Evolutionary conservation across 1,284 basidiomycete genomes (phyloP), one percentile per base, ranked within the genome.

Genomic region (Sanghuangporus sanghuang): DNA sequence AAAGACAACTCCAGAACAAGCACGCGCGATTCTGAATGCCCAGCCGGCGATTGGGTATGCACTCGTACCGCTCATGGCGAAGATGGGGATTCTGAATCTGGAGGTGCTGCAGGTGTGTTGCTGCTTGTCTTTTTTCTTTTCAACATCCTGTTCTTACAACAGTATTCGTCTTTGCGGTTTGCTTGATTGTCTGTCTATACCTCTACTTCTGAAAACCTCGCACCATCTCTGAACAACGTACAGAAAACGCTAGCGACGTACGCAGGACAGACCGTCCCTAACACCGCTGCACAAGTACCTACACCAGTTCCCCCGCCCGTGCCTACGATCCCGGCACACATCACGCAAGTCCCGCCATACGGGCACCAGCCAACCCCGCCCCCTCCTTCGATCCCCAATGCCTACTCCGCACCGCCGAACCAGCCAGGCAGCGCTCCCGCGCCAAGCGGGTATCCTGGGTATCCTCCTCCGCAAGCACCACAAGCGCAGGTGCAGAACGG

Each of bases 1-100:
- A 87, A 89, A 86, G 83, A 87, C 89, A 1, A 87, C 86, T 1
- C 85, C 89, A 50, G 81, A 83, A 27, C 83, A 87, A 50, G 88
- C 88, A 3, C 79, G 81, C 38, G 77, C 79, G 35, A 87, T 92
- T 67, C 77, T 92, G 49, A 87, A 87, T 67, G 78, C 79, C 11
- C 87, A 89, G 66, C 89, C 90, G 0, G 83, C 84, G 62, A 89
- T 92, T 64, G 85, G 89, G 0, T 90, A 89, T 72, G 87, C 87
- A 0, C 76, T 92, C 0, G 86, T 91, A 64, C 79, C 81, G 1
- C 81, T 90, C 46, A 89, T 92, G 87, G 86, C 89, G 16, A 84
- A 83, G 64, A 83, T 92, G 75, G 85, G 86, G 63, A 86, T 87
- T 0, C 79, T 92, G 44, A 85, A 89, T 63, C 77, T 87, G 59